These are phyloP conservation scores for Carex parvula DNA, from an alignment of 176 grass and related monocot species.

Conservation along the genomic window DNA sequence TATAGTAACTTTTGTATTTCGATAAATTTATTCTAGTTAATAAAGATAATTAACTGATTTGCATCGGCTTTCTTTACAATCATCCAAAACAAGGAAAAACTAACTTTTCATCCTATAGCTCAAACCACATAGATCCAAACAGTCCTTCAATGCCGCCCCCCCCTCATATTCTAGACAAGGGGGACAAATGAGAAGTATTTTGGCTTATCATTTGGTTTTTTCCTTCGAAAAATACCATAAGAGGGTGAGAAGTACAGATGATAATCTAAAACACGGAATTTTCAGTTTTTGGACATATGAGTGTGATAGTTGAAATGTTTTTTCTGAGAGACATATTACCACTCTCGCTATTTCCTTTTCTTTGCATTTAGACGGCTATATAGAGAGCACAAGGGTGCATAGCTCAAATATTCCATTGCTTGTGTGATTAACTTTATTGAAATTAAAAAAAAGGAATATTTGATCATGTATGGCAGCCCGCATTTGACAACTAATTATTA, in stretches of 20 bases:
- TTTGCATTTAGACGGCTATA: not conserved
- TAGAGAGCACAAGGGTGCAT: not conserved
- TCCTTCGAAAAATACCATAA: not conserved
- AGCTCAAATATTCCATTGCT: not conserved
- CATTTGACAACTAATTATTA: not conserved
- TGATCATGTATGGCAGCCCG: not conserved
- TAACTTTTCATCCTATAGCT: not conserved
- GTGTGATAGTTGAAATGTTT: not conserved
- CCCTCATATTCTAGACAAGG: not conserved
- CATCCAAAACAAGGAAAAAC: not conserved
- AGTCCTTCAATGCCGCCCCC: not conserved
- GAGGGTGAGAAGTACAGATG: not conserved
- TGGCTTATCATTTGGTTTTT: not conserved
- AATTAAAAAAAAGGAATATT: not conserved
- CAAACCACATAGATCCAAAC: not conserved
- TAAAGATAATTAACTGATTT: not conserved
- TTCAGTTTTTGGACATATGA: not conserved
- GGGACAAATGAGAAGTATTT: not conserved
- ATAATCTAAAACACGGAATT: not conserved
- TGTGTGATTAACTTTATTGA: not conserved
- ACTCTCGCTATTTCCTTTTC: not conserved
- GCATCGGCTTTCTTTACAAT: not conserved
- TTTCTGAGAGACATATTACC: not conserved
- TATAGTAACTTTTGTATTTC: not conserved
- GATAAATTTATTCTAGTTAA: not conserved